Evolutionary conservation across 1,284 basidiomycete species (phyloP).

Genomic region (Sparassis latifolia): DNA sequence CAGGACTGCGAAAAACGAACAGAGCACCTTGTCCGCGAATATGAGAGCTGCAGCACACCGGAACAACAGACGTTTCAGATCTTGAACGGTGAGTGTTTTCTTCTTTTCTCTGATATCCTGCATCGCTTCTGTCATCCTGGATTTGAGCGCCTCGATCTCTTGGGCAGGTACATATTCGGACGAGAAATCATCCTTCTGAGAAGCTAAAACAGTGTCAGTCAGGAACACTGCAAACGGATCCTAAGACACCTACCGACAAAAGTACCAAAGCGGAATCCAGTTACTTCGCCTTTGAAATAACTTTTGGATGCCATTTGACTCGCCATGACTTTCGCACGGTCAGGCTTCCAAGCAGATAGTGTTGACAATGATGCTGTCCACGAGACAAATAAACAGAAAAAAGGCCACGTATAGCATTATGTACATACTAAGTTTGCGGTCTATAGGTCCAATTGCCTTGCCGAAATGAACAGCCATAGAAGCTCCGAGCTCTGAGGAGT

Average conservation of each 20-base stretch:
- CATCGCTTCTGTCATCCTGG: slow-evolving; percentile 64
- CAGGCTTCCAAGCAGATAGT: slow-evolving; percentile 57
- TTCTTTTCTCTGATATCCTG: slow-evolving; percentile 66
- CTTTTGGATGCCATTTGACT: slow-evolving; percentile 83
- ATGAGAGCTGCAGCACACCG: slow-evolving; percentile 81
- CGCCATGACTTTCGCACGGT: slow-evolving; percentile 70
- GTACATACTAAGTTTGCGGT: slow-evolving; percentile 67
- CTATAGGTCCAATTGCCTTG: slow-evolving; percentile 72
- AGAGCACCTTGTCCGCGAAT: slow-evolving; percentile 54
- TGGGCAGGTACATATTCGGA: slow-evolving; percentile 17
- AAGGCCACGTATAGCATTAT: neutral
- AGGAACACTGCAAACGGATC: slow-evolving; percentile 1
- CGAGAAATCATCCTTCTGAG: slow-evolving; percentile 1
- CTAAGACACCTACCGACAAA: slow-evolving; percentile 33
- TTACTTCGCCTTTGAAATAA: slow-evolving; percentile 83
- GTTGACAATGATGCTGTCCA: slow-evolving; percentile 52
- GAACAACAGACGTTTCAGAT: slow-evolving; percentile 83
- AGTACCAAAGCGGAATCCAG: slow-evolving; percentile 65
- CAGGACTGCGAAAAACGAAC: neutral
- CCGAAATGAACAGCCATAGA: slow-evolving; percentile 83
- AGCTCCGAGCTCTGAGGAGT: slow-evolving; percentile 83
- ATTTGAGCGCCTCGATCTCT: slow-evolving; percentile 40
- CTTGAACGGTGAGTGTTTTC: slow-evolving; percentile 67
- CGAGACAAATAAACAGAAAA: neutral
- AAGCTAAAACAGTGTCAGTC: neutral